phyloP scores from a whole-genome alignment of 1,284 basidiomycete species.

The Ceratobasidium sp. region DNA sequence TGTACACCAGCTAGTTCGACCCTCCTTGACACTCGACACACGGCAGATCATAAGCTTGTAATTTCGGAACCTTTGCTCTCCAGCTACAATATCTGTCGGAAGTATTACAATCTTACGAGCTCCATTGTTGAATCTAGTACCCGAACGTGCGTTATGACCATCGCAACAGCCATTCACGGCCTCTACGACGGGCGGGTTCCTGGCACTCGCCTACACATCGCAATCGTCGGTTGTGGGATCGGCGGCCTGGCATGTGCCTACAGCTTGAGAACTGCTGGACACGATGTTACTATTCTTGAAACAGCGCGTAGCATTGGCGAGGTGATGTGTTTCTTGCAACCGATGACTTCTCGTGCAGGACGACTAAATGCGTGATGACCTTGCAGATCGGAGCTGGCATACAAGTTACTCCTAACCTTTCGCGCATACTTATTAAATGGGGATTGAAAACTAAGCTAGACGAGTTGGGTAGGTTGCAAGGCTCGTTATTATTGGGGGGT shows the following conservation, averaged over 20 bases:
- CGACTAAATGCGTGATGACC: constrained; percentile 3
- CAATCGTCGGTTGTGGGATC: constrained; percentile 64
- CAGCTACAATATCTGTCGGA: neutral
- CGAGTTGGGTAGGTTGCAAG: constrained; percentile 51
- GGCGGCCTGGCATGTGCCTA: constrained; percentile 64
- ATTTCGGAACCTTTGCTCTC: neutral
- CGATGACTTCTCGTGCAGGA: neutral
- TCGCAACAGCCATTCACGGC: neutral
- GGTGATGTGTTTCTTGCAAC: constrained; percentile 46
- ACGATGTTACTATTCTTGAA: constrained; percentile 63
- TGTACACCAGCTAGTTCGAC: too few relatives aligned
- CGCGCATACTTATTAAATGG: constrained; percentile 66
- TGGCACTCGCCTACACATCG: constrained; percentile 59
- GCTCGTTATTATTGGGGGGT: neutral
- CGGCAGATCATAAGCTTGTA: neutral
- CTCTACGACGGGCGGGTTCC: constrained; percentile 50
- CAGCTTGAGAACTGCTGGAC: constrained; percentile 62
- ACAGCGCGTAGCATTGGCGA: constrained; percentile 61
- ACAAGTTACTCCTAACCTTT: constrained; percentile 66
- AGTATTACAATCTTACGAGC: neutral
- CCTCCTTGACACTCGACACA: neutral
- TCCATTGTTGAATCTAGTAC: neutral
- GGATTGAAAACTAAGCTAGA: constrained; percentile 63
- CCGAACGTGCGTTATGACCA: neutral
- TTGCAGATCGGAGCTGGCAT: constrained; percentile 63